phyloP scores from a whole-genome alignment of 148 eudicot genomes.

The Nepenthes gracilis region DNA sequence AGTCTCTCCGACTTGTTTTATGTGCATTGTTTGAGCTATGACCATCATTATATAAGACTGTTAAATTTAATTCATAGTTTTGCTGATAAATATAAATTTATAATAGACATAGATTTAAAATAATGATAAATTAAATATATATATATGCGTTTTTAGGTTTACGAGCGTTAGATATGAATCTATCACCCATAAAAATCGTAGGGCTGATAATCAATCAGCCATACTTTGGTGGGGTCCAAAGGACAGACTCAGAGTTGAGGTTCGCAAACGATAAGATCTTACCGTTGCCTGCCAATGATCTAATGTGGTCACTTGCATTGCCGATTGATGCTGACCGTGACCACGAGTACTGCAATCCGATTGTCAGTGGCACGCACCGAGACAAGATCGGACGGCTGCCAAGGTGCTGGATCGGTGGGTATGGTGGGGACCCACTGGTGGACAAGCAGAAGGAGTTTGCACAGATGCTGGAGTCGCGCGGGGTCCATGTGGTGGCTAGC shows the following conservation, averaged over 20 bases:
- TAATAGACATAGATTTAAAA: too few species aligned
- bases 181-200: slow-evolving; percentile 49
- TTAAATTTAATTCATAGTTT: too few species aligned
- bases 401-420: slow-evolving; percentile 46
- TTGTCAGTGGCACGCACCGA: slow-evolving; percentile 3
- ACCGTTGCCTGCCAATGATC: slow-evolving; percentile 31
- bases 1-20: too few species aligned
- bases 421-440: slow-evolving; percentile 59
- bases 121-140: neutral
- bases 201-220: slow-evolving; percentile 84
- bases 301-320: slow-evolving; percentile 67
- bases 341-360: slow-evolving; percentile 55
- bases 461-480: slow-evolving; percentile 44
- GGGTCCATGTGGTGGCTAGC: slow-evolving; percentile 36
- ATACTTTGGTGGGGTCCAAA: slow-evolving; percentile 48
- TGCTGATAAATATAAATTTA: too few species aligned
- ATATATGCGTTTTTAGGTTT: slow-evolving; percentile 14
- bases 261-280: slow-evolving; percentile 2
- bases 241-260: slow-evolving; percentile 37
- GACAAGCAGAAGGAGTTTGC: slow-evolving; percentile 63
- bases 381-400: slow-evolving; percentile 62
- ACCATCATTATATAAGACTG: too few species aligned
- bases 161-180: slow-evolving; percentile 40
- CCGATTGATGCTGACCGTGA: slow-evolving; percentile 50
- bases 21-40: too few species aligned